Evolutionary conservation across 805 yeast genomes (phyloP), one percentile per base, ranked within the genome.

Genomic region (Barnettozyma sucrosica): DNA sequence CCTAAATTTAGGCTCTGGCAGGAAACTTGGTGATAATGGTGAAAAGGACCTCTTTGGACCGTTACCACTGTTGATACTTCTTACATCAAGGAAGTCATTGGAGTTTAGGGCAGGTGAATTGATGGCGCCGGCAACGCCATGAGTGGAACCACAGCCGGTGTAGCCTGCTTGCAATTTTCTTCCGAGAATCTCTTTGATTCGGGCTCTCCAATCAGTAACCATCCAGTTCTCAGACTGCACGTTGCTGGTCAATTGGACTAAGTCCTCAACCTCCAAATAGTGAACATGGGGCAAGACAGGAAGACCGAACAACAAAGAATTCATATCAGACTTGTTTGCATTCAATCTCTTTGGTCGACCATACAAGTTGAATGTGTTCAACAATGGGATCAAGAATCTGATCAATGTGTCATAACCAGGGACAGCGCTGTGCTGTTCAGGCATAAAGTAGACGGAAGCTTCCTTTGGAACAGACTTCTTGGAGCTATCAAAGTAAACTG

Each of bases 381-480:
- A 68, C 13, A 84, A 65, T 7, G 93, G 95, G 26, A 88, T 75
- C 52, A 85, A 69, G 61, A 84, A 85, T 54, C 96, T 72, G 48
- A 88, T 83, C 68, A 88, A 73, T n/a, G 92, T 88, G 65, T 88
- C 96, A 55, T 79, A 81, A 20, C 90, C 90, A 5, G 80, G 80
- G 18, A 89, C 95, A 8, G 92, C 85, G 7, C 90, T 87, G 59
- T 86, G 95, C 48, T 76, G 71, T 50, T 81, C 85, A 10, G 96
- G 95, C 93, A 89, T 86, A 58, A 88, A 64, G 62, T 87, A 88
- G 44, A 88, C 76, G 4, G 81, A 72, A 18, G 83, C 77, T 46
- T 77, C 81, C 51, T 75, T 75, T 11, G 81, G 75, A 0, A 67
- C 64, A 16, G 74, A 75, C 34, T 72, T 69, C 48, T 71, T 70